Base-by-base conservation (phyloP, 208 protist genomes). In the Leishmania arabica region DNA sequence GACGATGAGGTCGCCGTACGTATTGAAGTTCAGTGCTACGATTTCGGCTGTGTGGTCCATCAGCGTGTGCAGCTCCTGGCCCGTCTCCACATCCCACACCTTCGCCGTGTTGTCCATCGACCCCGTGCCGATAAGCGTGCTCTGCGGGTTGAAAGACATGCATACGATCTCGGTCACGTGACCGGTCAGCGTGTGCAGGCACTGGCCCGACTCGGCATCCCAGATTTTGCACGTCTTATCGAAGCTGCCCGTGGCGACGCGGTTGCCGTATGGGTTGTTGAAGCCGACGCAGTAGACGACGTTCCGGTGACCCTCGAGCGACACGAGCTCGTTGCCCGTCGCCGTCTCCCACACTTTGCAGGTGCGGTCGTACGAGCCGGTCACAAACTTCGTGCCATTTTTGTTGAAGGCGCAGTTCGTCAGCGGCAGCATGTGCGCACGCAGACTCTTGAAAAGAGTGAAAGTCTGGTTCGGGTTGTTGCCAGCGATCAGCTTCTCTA, bases 331-430 rank as follows among this genome's bases (percentile, higher is more conserved):
- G 74, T 97, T 94, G 27, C 97, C 98, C 27, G 93, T 98, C 19
- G 91, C 64, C 2, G 97, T 99, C 66, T 99, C 96, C 97, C 97
- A 99, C 64, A 99, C 95, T 72, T 99, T 98, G 86, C 96, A 99
- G 3, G 97, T 99, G 70, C 97, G 93, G 82, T 99, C 98, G 88
- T 99, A 99, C 51, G 89, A 96, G 7, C 97, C 97, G 0, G 98
- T 99, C 73, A 99, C 96, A 58, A 99, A 99, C 78, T 93, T 94
- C 31, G 96, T 91, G 31, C 98, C 98, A 34, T 86, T 89, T 82
- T 99, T 99, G 93, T 99, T 99, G 90, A 99, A 99, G 49, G 97
- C 98, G 83, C 98, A 99, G 91, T 99, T 99, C 34, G 98, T 99
- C 65, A 99, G 87, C 17, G 98, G 98, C 31, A 99, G 90, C 88